These are phyloP conservation scores for Phyllosticta capitalensis DNA, from an alignment of 2,329 filamentous ascomycete species.

Conservation along the genomic window DNA sequence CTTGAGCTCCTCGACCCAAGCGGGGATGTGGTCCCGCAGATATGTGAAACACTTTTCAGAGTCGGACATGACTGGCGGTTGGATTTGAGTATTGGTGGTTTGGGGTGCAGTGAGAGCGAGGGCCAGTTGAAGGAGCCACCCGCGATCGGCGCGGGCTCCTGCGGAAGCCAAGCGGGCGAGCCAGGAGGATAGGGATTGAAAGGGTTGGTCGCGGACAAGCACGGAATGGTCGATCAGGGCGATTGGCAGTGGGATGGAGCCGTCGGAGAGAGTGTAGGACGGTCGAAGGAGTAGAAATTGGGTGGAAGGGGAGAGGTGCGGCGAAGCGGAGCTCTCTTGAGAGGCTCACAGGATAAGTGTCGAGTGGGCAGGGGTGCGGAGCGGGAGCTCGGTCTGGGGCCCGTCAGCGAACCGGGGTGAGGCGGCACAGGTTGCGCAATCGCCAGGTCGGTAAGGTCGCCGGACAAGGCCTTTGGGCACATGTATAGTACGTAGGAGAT, in stretches of 20 bases:
- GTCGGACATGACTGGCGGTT: slow-evolving; percentile 25
- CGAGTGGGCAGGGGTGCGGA: slow-evolving; percentile 1
- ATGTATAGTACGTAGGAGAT: too few relatives aligned
- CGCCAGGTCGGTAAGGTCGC: background rate
- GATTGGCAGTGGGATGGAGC: background rate
- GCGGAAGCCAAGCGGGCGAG: background rate
- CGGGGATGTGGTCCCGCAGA: slow-evolving; percentile 28
- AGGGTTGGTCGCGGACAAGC: background rate
- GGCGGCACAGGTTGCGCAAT: background rate
- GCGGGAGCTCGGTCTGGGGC: background rate
- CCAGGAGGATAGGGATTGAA: background rate
- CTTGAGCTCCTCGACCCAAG: slow-evolving; percentile 27
- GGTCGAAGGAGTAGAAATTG: background rate
- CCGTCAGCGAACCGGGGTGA: slow-evolving; percentile 1
- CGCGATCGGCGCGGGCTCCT: background rate
- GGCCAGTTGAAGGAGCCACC: background rate
- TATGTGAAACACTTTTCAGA: slow-evolving; percentile 28
- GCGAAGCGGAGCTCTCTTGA: background rate
- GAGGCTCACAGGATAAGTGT: slow-evolving; percentile 6
- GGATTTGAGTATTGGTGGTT: background rate
- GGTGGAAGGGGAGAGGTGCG: background rate
- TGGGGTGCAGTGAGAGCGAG: background rate
- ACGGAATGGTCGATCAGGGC: background rate
- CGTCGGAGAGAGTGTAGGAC: background rate
- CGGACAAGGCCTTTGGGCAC: background rate